phyloP scores from a whole-genome alignment of 2,329 filamentous ascomycete species.

The Xylaria sp. region DNA sequence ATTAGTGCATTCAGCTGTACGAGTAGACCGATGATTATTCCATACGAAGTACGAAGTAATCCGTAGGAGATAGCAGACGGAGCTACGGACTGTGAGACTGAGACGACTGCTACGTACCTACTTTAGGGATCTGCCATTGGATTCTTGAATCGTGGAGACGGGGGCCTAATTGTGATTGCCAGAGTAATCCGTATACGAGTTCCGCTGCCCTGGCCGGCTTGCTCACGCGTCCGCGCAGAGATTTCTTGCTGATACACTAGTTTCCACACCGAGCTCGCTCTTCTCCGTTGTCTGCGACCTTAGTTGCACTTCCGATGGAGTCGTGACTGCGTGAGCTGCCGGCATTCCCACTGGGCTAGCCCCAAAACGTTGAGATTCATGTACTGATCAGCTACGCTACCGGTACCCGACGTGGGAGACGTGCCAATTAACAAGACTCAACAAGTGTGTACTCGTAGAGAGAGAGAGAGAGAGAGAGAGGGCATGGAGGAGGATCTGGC shows the following conservation, averaged over 20 bases:
- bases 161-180: conserved; percentile 15
- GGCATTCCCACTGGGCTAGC: background rate
- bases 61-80: too few relatives aligned
- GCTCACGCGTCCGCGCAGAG: conserved; percentile 19
- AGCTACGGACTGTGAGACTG: too few relatives aligned
- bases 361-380: background rate
- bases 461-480: background rate
- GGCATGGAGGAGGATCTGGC: background rate
- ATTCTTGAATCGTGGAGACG: conserved; percentile 13
- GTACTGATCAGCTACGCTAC: background rate
- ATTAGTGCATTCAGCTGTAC: background rate
- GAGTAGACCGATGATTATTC: too few relatives aligned
- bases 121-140: conserved; percentile 6
- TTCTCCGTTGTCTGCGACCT: background rate
- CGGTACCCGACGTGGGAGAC: background rate
- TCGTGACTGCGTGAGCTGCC: background rate
- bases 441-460: background rate
- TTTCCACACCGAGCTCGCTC: background rate
- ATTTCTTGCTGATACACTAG: conserved; percentile 8
- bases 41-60: too few relatives aligned
- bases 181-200: conserved; percentile 14
- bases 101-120: background rate
- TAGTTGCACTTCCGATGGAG: background rate
- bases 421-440: background rate
- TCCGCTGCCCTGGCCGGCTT: conserved; percentile 13